phyloP scores from a whole-genome alignment of 768 basidiomycete genomes.

The Pholiota molesta region DNA sequence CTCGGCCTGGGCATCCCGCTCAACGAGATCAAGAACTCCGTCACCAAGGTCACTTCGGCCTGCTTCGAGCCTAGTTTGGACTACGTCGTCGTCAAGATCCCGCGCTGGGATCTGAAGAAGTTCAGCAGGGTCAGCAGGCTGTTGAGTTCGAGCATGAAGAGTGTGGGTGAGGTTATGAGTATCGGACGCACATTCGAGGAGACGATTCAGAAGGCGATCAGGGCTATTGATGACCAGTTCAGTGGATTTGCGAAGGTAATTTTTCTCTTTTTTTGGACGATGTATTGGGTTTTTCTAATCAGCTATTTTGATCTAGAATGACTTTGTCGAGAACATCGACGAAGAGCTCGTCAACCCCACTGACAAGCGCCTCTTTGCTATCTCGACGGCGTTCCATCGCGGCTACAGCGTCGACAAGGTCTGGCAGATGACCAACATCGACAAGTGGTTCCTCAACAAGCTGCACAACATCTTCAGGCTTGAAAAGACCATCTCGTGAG shows the following conservation, averaged over 20 bases:
- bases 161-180: slow-evolving; percentile 99
- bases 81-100: slow-evolving; percentile 98
- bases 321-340: slow-evolving; percentile 88
- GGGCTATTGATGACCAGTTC: slow-evolving; percentile 96
- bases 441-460: slow-evolving; percentile 97
- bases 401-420: slow-evolving; percentile 96
- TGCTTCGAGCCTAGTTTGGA: slow-evolving; percentile 99
- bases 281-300: slow-evolving; percentile 2
- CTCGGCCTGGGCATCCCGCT: slow-evolving; percentile 96
- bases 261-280: not conserved
- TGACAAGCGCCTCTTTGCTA: slow-evolving; percentile 96
- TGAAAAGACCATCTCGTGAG: slow-evolving; percentile 77
- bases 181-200: slow-evolving; percentile 99
- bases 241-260: slow-evolving; percentile 84
- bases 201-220: slow-evolving; percentile 97
- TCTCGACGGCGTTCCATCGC: slow-evolving; percentile 89
- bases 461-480: slow-evolving; percentile 83
- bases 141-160: slow-evolving; percentile 97
- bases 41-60: slow-evolving; percentile 94
- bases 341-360: slow-evolving; percentile 93
- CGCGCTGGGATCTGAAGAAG: slow-evolving; percentile 99
- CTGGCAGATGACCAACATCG: slow-evolving; percentile 97
- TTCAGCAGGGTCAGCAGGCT: slow-evolving; percentile 92
- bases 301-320: slow-evolving; percentile 55
- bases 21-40: slow-evolving; percentile 97